These are phyloP conservation scores for Candida coleopterorum DNA, from an alignment of 805 yeast genomes.

Conservation along the genomic window DNA sequence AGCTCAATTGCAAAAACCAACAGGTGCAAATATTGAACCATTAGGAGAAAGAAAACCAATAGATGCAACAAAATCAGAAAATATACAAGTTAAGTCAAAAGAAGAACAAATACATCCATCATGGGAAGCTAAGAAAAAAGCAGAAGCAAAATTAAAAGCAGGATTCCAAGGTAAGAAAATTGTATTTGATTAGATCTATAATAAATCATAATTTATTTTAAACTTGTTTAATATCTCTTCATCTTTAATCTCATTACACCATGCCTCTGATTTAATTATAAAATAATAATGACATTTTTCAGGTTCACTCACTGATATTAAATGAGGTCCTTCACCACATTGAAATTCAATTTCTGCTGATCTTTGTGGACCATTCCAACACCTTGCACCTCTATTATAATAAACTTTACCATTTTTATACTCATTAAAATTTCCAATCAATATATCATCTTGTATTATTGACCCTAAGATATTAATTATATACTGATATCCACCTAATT, in stretches of 20 bases:
- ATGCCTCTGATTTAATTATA: slow-evolving; percentile 35
- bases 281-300: slow-evolving; percentile 73
- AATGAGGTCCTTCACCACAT: slow-evolving; percentile 58
- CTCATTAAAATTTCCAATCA: slow-evolving; percentile 44
- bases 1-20: slow-evolving; percentile 31
- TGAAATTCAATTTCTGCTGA: slow-evolving; percentile 56
- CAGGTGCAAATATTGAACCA: slow-evolving; percentile 37
- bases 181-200: slow-evolving; percentile 50
- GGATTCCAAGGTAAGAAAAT: slow-evolving; percentile 82
- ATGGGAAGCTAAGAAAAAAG: slow-evolving; percentile 86
- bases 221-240: slow-evolving; percentile 22
- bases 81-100: not conserved
- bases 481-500: slow-evolving; percentile 70
- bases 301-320: slow-evolving; percentile 76
- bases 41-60: slow-evolving; percentile 29
- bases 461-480: slow-evolving; percentile 54
- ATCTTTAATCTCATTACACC: slow-evolving; percentile 31
- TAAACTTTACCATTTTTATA: slow-evolving; percentile 26
- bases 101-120: slow-evolving; percentile 74
- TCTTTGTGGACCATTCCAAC: slow-evolving; percentile 94
- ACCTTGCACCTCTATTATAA: slow-evolving; percentile 64
- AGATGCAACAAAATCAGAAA: slow-evolving; percentile 6
- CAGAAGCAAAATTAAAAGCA: slow-evolving; percentile 60
- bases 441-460: slow-evolving; percentile 49
- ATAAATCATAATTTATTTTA: slow-evolving; percentile 20